These are phyloP conservation scores for Neoarthrinium moseri DNA, from an alignment of 2,329 filamentous ascomycete genomes.

Conservation along the genomic window DNA sequence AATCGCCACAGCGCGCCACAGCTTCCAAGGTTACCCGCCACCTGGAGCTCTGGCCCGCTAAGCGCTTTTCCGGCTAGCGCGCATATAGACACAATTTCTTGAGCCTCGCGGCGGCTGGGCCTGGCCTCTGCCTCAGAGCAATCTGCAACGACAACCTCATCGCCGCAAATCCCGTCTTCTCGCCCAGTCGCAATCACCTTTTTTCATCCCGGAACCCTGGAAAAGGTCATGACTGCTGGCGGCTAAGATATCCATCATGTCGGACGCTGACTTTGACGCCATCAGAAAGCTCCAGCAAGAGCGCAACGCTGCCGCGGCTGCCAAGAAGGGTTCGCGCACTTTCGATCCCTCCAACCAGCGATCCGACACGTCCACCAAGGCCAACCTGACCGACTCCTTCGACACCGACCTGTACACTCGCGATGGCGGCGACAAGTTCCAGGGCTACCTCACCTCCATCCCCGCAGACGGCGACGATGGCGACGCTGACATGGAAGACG, in stretches of 20 bases:
- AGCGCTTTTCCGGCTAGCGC: neutral
- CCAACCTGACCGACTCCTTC: conserved; percentile 84
- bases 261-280: conserved; percentile 81
- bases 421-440: conserved; percentile 75
- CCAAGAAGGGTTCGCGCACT: conserved; percentile 78
- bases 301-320: conserved; percentile 78
- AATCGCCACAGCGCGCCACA: neutral
- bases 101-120: too few relatives aligned
- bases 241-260: conserved; percentile 47
- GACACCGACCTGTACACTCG: conserved; percentile 86
- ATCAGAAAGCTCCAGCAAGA: conserved; percentile 88
- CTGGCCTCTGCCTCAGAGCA: too few relatives aligned
- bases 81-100: conserved; percentile 2
- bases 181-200: conserved; percentile 2
- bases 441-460: conserved; percentile 89
- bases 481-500: conserved; percentile 75
- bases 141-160: neutral
- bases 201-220: neutral
- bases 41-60: neutral
- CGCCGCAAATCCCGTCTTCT: neutral
- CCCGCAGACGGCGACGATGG: conserved; percentile 76
- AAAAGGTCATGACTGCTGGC: conserved; percentile 14
- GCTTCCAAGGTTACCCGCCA: conserved; percentile 1
- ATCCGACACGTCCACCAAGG: conserved; percentile 82
- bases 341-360: conserved; percentile 79